Percentiles rank a stretch among this genome's conserved stretches.
These are phyloP conservation scores for Glycine soja DNA, from an alignment of 306 rosid genomes.

Conservation along the genomic window DNA sequence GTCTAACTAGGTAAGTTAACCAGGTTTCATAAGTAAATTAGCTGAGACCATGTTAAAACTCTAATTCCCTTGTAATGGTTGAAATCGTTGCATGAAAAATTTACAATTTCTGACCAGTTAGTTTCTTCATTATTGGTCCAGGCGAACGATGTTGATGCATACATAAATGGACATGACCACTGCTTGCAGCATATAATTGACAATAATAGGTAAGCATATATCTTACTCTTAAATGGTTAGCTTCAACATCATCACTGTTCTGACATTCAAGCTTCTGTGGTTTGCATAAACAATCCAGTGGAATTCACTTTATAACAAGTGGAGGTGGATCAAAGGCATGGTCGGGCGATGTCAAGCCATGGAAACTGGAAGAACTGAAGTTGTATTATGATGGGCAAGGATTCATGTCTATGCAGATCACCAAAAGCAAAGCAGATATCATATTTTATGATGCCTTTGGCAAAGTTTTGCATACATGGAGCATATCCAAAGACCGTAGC, in stretches of 20 bases:
- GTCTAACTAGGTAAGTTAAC: no score
- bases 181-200: conserved; percentile 79
- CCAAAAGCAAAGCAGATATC: conserved; percentile 49
- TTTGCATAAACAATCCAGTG: conserved; percentile 53
- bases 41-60: no score
- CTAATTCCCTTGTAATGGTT: no score
- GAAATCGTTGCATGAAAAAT: background rate
- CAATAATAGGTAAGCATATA: conserved; percentile 54
- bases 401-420: conserved; percentile 77
- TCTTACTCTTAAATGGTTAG: conserved; percentile 21
- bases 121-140: conserved; percentile 44
- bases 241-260: conserved; percentile 23
- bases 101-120: background rate
- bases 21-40: no score
- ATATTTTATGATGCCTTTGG: conserved; percentile 75
- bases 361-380: conserved; percentile 59
- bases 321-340: conserved; percentile 96
- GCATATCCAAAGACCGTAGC: conserved; percentile 51
- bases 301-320: conserved; percentile 76
- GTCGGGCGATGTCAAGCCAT: conserved; percentile 56
- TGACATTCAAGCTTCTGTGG: conserved; percentile 30
- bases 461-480: conserved; percentile 66
- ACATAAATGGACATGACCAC: conserved; percentile 90
- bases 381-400: conserved; percentile 88
- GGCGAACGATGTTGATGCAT: conserved; percentile 71